Evolutionary conservation across 2,329 filamentous ascomycete species (phyloP).

Genomic region (Neurospora sp.): DNA sequence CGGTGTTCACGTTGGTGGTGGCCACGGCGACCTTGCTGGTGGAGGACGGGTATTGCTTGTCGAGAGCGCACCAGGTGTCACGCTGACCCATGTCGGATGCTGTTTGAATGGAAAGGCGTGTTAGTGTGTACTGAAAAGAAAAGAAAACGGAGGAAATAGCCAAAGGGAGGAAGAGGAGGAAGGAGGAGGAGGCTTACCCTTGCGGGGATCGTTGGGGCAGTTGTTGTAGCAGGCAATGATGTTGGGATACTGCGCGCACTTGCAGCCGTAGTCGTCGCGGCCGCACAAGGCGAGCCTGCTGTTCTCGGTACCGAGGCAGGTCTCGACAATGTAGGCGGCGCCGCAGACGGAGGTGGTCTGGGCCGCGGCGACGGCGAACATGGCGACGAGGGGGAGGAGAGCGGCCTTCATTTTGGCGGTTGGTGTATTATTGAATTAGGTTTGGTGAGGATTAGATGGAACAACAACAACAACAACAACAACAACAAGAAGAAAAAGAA

Average conservation of each 20-base stretch:
- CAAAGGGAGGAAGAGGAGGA: too few species aligned
- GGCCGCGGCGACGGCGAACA: slow-evolving; percentile 28
- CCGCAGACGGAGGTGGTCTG: slow-evolving; percentile 27
- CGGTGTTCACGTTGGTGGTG: slow-evolving; percentile 1
- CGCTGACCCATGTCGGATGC: slow-evolving; percentile 27
- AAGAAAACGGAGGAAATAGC: neutral
- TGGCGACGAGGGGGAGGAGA: slow-evolving; percentile 27
- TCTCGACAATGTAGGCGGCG: slow-evolving; percentile 37
- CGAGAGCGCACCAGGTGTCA: slow-evolving; percentile 35
- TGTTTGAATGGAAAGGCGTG: slow-evolving; percentile 7
- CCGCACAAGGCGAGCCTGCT: slow-evolving; percentile 29
- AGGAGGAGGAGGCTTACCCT: slow-evolving; percentile 6
- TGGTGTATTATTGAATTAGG: neutral
- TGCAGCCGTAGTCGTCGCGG: slow-evolving; percentile 34
- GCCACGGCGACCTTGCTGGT: slow-evolving; percentile 15
- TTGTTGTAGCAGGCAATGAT: slow-evolving; percentile 47
- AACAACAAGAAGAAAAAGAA: neutral
- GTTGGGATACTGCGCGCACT: slow-evolving; percentile 33
- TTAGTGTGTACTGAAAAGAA: neutral
- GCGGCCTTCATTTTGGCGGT: slow-evolving; percentile 32
- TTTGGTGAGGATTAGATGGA: neutral
- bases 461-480: neutral
- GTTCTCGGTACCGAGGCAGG: slow-evolving; percentile 32
- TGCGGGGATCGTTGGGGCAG: slow-evolving; percentile 39
- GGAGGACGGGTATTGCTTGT: slow-evolving; percentile 30